Conservation (phyloP, 1,284 basidiomycete genomes). For the Ganoderma lingzhi region DNA sequence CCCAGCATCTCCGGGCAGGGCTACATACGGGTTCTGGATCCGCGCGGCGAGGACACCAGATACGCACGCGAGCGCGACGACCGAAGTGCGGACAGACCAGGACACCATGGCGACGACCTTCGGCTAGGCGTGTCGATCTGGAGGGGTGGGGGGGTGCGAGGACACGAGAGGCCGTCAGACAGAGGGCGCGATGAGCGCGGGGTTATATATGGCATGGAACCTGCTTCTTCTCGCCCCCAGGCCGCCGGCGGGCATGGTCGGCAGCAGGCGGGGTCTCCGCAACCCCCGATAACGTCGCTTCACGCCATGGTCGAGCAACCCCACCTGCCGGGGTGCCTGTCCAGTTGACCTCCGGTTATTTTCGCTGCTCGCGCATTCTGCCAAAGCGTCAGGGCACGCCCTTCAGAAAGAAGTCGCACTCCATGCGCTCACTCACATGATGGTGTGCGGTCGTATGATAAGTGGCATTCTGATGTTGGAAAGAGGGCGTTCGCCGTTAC, state of each 20-base stretch:
- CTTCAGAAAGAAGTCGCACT: neutral
- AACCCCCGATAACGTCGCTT: slow-evolving; percentile 22
- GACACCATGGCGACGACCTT: slow-evolving; percentile 29
- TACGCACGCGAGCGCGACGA: slow-evolving; percentile 34
- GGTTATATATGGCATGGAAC: slow-evolving; percentile 20
- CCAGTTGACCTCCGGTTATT: slow-evolving; percentile 30
- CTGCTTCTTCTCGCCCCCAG: slow-evolving; percentile 12
- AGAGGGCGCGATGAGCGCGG: neutral
- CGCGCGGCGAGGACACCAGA: slow-evolving; percentile 33
- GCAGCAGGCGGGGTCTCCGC: slow-evolving; percentile 14
- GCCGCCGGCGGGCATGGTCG: neutral
- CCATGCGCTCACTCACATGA: slow-evolving; percentile 25
- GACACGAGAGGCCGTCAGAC: slow-evolving; percentile 5
- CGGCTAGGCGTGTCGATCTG: neutral
- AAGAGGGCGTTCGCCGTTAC: slow-evolving; percentile 21
- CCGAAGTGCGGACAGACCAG: slow-evolving; percentile 28
- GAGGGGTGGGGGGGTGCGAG: slow-evolving; percentile 12
- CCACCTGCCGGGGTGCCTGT: slow-evolving; percentile 6
- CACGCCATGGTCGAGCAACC: slow-evolving; percentile 13
- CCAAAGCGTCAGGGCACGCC: slow-evolving; percentile 18
- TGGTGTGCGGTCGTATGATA: slow-evolving; percentile 20
- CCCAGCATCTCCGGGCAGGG: slow-evolving; percentile 51
- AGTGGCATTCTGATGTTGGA: slow-evolving; percentile 20
- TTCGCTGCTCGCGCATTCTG: slow-evolving; percentile 15
- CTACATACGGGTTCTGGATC: slow-evolving; percentile 51